These are phyloP conservation scores for Penicillium verrucosum DNA, from an alignment of 2,329 filamentous ascomycete species.

Conservation along the genomic window DNA sequence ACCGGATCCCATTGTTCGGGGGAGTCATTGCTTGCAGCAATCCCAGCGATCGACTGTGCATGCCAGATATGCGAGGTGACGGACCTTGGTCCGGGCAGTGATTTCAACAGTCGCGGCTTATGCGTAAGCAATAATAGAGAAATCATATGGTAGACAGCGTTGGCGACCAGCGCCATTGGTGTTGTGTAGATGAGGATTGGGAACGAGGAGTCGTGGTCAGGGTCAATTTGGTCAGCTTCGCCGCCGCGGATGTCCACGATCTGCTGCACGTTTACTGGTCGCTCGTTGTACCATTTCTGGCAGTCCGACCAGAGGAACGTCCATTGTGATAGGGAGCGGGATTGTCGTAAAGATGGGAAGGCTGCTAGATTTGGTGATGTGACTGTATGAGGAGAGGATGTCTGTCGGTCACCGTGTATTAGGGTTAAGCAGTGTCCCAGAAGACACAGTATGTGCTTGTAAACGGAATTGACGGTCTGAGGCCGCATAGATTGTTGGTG, in stretches of 20 bases:
- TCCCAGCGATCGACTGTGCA: conserved; percentile 25
- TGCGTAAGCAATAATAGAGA: conserved; percentile 22
- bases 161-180: conserved; percentile 27
- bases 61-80: conserved; percentile 28
- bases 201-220: conserved; percentile 21
- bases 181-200: conserved; percentile 28
- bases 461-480: conserved; percentile 11
- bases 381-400: conserved; percentile 2
- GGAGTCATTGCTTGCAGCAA: conserved; percentile 25
- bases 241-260: conserved; percentile 25
- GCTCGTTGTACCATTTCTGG: conserved; percentile 27
- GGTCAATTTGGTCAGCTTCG: conserved; percentile 26
- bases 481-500: background rate
- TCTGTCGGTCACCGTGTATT: conserved; percentile 14
- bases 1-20: conserved; percentile 26
- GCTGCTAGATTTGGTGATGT: conserved; percentile 11
- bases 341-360: conserved; percentile 19
- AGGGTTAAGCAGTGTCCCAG: conserved; percentile 19
- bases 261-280: conserved; percentile 19
- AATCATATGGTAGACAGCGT: conserved; percentile 24
- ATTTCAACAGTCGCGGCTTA: conserved; percentile 25
- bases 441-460: conserved; percentile 20
- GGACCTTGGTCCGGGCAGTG: conserved; percentile 21
- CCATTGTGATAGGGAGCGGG: conserved; percentile 23
- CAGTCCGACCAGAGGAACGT: conserved; percentile 26